phyloP scores from a whole-genome alignment of 441 rosid genomes.

The Iberis amara region DNA sequence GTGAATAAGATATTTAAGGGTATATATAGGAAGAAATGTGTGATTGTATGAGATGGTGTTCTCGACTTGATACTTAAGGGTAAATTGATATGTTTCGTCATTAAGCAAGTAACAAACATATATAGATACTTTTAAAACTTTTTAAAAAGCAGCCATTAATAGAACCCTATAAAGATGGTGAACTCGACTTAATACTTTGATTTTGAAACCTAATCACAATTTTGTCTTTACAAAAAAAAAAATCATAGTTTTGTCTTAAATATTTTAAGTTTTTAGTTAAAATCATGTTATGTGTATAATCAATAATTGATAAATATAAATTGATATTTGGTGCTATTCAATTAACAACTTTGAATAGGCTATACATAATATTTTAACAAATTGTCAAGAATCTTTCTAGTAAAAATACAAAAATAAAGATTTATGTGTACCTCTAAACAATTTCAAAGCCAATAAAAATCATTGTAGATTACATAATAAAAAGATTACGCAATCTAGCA shows the following conservation, averaged over 20 bases:
- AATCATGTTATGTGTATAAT: not conserved
- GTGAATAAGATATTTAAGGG: not conserved
- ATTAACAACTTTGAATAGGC: not conserved
- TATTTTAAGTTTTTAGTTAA: not conserved
- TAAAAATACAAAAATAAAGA: not conserved
- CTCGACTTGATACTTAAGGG: no score
- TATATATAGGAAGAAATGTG: constrained; percentile 18
- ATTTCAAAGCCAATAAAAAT: not conserved
- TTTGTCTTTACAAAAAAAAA: not conserved
- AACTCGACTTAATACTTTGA: not conserved
- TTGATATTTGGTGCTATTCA: not conserved
- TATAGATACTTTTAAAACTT: constrained; percentile 7
- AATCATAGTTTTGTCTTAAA: not conserved
- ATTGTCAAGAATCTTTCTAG: not conserved
- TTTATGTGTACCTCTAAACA: not conserved
- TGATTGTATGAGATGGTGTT: not conserved
- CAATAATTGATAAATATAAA: not conserved
- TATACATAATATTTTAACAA: not conserved
- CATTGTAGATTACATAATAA: not conserved
- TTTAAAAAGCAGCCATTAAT: not conserved
- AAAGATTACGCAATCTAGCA: not conserved
- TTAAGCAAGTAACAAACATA: constrained; percentile 12
- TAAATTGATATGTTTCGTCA: constrained; percentile 12
- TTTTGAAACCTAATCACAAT: not conserved
- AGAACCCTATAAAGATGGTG: constrained; percentile 7